Base-by-base conservation (phyloP, 441 rosid genomes). In the Raphanus hybrid region DNA sequence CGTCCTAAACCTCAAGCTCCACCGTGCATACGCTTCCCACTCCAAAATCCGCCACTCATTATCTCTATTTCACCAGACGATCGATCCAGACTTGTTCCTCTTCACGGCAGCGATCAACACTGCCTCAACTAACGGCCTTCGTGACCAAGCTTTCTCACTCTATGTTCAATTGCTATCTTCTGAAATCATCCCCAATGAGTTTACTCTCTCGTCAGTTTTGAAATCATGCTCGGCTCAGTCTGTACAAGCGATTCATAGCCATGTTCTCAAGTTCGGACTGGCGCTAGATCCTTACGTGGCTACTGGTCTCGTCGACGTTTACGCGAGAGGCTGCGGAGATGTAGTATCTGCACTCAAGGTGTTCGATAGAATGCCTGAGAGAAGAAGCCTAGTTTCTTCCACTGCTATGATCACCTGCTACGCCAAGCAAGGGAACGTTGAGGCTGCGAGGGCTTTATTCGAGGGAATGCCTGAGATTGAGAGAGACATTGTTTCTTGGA, bases 401-500 rank as follows among this genome's bases (percentile, higher is more conserved):
- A 87, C 87, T 3, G 74, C 86, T 8, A 87, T 87, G 87, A 70
- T 87, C 50, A 80, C 83, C 1, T 87, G 91, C 75, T 80, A 78
- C 34, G 69, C 82, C 0, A 82, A 79, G 75, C 79, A 80, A 2
- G 96, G 96, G 69, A 82, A 86, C 74, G 15, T 92, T 35, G 75
- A 80, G 15, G 87, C 80, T 32, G 97, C 96, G 3, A 86, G 88
- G 70, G 83, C 1, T 27, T 66, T 92, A 82, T 92, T 91, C 52
- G 87, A 89, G 14, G 82, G 64, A 29, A 63, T 85, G 80, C 62
- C 55, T 58, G 91, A 85, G 39, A 91, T 43, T 54, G 90, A 85
- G 39, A 91, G 77, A 81, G 92, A 89, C 80, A 84, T 81, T 57
- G 87, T 92, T 43, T 84, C 91, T 67, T 91, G 96, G 96, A 92